Percentiles rank a stretch among this genome's conserved stretches.
Conservation (phyloP, 2,329 filamentous ascomycete species). For the Curvularia sp. region DNA sequence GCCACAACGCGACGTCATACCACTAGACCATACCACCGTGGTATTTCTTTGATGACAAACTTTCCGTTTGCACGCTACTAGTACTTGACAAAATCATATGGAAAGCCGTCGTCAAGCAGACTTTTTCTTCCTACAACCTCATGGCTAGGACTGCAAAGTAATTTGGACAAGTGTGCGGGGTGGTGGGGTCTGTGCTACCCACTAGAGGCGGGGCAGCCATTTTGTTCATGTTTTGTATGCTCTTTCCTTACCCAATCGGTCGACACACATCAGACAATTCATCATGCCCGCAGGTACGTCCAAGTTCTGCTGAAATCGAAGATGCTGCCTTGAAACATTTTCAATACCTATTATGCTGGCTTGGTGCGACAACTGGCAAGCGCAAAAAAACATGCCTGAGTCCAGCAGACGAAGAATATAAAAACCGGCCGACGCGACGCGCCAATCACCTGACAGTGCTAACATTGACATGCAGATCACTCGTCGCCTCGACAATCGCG, state of each 20-base stretch:
- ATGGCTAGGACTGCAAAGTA: neutral
- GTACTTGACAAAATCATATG: neutral
- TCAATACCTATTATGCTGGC: neutral
- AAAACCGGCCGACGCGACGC: constrained; percentile 5
- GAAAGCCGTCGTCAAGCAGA: neutral
- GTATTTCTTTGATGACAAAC: constrained; percentile 25
- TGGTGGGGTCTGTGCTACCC: constrained; percentile 26
- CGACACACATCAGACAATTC: neutral
- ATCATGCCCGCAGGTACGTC: constrained; percentile 24
- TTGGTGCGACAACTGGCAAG: neutral
- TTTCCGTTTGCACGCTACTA: constrained; percentile 1
- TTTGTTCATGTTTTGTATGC: constrained; percentile 3
- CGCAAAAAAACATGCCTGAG: neutral
- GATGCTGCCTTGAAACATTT: too few species aligned
- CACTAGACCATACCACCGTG: constrained; percentile 49
- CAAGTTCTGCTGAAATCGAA: neutral
- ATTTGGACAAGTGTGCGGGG: constrained; percentile 15
- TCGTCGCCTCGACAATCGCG: constrained; percentile 32
- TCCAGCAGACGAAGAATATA: neutral
- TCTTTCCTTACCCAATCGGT: constrained; percentile 14
- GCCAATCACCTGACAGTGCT: constrained; percentile 7
- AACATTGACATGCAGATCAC: constrained; percentile 14
- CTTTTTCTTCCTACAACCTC: accelerated
- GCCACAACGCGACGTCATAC: constrained; percentile 52
- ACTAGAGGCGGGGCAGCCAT: constrained; percentile 19